Evolutionary conservation across 495 filamentous ascomycete genomes (phyloP).

Genomic region (Podospora sp.): DNA sequence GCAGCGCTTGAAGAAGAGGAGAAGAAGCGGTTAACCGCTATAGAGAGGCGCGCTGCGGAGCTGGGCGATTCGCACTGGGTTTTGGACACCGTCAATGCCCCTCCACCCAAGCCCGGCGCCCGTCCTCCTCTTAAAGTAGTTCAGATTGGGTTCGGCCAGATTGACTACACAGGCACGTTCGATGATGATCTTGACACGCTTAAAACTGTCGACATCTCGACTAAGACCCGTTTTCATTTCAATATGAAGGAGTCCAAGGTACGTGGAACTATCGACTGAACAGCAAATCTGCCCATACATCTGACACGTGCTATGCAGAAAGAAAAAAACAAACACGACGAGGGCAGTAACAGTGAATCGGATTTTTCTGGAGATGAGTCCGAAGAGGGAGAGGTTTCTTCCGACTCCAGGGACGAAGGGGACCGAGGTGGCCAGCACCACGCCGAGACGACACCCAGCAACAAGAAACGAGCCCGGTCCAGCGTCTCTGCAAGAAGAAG

Average conservation of each 20-base stretch:
- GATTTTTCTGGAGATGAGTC: constrained; percentile 9
- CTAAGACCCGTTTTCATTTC: constrained; percentile 36
- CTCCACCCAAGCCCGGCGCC: constrained; percentile 20
- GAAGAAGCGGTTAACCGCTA: constrained; percentile 67
- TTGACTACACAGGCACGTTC: constrained; percentile 35
- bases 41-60: constrained; percentile 70
- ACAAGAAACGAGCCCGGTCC: constrained; percentile 27
- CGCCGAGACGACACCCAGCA: not conserved
- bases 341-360: constrained; percentile 9
- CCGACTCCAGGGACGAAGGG: constrained; percentile 14
- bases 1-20: constrained; percentile 76
- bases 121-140: constrained; percentile 46
- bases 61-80: constrained; percentile 90
- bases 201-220: constrained; percentile 11
- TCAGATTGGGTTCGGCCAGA: constrained; percentile 53
- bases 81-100: constrained; percentile 48
- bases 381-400: constrained; percentile 16
- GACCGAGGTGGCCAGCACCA: constrained; percentile 25
- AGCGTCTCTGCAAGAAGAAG: constrained; percentile 35
- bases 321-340: constrained; percentile 20
- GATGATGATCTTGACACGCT: constrained; percentile 22
- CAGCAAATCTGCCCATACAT: not conserved
- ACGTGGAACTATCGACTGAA: constrained; percentile 10
- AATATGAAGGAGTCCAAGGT: constrained; percentile 49
- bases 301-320: constrained; percentile 18